phyloP scores from a whole-genome alignment of 1,284 basidiomycete genomes.

The Porodaedalea pini region DNA sequence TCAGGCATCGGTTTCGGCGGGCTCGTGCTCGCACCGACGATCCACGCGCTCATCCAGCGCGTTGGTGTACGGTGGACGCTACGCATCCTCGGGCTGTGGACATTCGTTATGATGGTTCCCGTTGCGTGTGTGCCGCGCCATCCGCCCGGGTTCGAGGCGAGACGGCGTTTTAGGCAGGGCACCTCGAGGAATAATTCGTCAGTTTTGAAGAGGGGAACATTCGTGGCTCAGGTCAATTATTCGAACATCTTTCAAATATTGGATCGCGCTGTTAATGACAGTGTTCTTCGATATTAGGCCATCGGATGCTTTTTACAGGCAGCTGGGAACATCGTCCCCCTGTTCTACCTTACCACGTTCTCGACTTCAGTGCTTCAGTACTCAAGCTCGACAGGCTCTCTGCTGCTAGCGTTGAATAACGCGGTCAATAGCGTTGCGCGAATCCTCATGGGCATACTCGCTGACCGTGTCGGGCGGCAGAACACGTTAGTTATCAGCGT shows the following conservation, averaged over 20 bases:
- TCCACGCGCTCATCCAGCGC: slow-evolving; percentile 36
- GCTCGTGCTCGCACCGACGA: slow-evolving; percentile 41
- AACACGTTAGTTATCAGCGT: slow-evolving; percentile 44
- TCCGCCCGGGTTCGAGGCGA: slow-evolving; percentile 27
- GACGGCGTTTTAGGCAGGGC: slow-evolving; percentile 13
- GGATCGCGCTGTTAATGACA: neutral
- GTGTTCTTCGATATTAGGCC: slow-evolving; percentile 30
- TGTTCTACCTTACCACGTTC: slow-evolving; percentile 43
- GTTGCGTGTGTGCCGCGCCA: slow-evolving; percentile 35
- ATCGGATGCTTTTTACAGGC: slow-evolving; percentile 42
- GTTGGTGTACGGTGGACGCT: slow-evolving; percentile 38
- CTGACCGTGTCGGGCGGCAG: slow-evolving; percentile 42
- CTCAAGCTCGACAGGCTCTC: slow-evolving; percentile 36
- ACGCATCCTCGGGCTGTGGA: slow-evolving; percentile 40
- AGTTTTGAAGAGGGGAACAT: slow-evolving; percentile 40
- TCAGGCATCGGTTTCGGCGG: slow-evolving; percentile 42
- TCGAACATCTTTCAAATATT: neutral
- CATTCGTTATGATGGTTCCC: slow-evolving; percentile 37
- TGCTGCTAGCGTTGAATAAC: slow-evolving; percentile 41
- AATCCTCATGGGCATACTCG: slow-evolving; percentile 40
- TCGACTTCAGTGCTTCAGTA: slow-evolving; percentile 39
- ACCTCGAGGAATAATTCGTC: slow-evolving; percentile 34
- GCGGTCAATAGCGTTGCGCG: slow-evolving; percentile 43
- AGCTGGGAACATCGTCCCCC: slow-evolving; percentile 43
- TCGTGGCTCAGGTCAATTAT: slow-evolving; percentile 38